Conservation (phyloP, 2,329 filamentous ascomycete species). For the Colletotrichum eremochloae region DNA sequence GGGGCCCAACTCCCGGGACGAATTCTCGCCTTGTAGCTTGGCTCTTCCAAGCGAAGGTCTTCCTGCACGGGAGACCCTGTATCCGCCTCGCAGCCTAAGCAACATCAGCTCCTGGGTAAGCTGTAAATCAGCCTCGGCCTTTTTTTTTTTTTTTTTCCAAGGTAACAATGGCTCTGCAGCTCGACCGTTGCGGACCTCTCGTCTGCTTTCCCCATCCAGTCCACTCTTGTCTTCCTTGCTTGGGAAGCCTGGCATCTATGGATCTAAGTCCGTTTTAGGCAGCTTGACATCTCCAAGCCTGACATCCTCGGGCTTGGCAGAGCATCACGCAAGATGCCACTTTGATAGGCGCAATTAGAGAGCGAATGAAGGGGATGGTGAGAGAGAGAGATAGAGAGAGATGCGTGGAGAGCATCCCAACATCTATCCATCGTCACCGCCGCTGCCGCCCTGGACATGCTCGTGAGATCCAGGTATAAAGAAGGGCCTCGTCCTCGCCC, state of each 20-base stretch:
- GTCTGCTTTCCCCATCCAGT: conserved; percentile 1
- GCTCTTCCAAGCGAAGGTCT: neutral
- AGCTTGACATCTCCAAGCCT: conserved; percentile 36
- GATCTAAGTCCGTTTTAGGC: conserved; percentile 33
- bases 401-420: conserved; percentile 2
- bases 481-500: conserved; percentile 3
- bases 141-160: neutral
- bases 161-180: neutral
- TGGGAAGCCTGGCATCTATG: neutral
- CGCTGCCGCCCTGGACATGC: neutral
- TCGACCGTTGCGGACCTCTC: neutral
- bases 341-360: conserved; percentile 23
- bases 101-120: neutral
- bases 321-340: conserved; percentile 40
- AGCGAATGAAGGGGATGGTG: no score
- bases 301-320: conserved; percentile 24
- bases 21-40: conserved; percentile 9
- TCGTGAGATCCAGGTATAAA: conserved; percentile 28
- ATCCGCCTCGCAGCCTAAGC: conserved; percentile 3
- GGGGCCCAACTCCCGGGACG: neutral
- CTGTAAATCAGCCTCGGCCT: neutral
- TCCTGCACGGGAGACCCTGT: conserved; percentile 3
- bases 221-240: conserved; percentile 31
- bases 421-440: neutral
- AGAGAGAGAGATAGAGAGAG: no score